These are phyloP conservation scores for Triticum urartu DNA, from an alignment of 176 grass and related monocot species.

Conservation along the genomic window DNA sequence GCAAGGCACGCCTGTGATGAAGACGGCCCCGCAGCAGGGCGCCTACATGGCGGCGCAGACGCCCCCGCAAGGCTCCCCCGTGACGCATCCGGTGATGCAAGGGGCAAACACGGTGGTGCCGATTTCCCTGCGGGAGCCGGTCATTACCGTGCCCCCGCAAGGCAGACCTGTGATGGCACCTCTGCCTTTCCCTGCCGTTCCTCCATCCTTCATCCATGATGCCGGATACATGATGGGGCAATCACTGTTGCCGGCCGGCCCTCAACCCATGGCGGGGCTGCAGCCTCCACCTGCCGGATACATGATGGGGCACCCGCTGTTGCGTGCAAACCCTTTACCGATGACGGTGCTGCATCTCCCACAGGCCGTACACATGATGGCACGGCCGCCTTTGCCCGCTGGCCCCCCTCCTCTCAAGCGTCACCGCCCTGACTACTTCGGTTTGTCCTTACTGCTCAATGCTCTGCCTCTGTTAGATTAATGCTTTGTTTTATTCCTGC, in stretches of 20 bases:
- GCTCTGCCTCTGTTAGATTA: background rate
- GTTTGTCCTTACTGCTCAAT: slow-evolving; percentile 30
- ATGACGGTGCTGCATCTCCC: background rate
- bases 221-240: no score
- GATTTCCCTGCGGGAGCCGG: background rate
- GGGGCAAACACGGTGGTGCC: background rate
- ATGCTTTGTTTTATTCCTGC: background rate
- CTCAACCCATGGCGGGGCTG: background rate
- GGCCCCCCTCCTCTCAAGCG: slow-evolving; percentile 43
- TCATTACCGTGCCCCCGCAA: background rate
- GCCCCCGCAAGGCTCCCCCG: background rate
- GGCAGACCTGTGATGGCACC: background rate
- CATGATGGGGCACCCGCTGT: background rate
- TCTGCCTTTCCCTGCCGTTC: background rate
- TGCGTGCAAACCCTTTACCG: no score
- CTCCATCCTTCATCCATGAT: background rate
- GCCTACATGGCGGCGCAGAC: no score
- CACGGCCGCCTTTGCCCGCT: slow-evolving; percentile 1
- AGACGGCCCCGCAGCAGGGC: no score
- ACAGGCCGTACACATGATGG: background rate
- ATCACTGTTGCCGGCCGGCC: no score
- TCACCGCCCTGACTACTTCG: slow-evolving; percentile 39
- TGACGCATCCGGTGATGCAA: background rate
- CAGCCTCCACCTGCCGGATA: background rate
- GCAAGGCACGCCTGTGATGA: no score